phyloP scores from a whole-genome alignment of 2,329 filamentous ascomycete genomes.

The Cladophialophora exuberans region DNA sequence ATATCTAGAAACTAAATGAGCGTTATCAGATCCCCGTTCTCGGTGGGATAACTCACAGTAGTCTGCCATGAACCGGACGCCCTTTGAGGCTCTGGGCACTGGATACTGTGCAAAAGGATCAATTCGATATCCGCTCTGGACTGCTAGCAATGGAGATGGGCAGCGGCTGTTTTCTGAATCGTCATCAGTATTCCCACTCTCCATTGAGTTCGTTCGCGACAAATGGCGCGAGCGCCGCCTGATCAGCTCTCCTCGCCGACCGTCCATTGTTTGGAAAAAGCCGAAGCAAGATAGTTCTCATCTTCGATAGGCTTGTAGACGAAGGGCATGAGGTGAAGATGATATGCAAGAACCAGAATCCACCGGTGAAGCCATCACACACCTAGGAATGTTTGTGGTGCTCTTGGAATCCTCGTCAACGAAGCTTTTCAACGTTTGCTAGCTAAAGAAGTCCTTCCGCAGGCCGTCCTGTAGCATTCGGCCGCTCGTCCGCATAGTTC shows the following conservation, averaged over 20 bases:
- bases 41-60: constrained; percentile 15
- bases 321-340: neutral
- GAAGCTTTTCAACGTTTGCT: too few relatives aligned
- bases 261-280: constrained; percentile 1
- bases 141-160: constrained; percentile 19
- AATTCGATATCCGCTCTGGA: constrained; percentile 18
- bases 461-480: neutral
- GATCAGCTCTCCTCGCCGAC: constrained; percentile 8
- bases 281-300: neutral
- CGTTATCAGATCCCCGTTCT: neutral
- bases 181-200: constrained; percentile 14
- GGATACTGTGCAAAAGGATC: constrained; percentile 21
- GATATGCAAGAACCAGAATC: too few relatives aligned
- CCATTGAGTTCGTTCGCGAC: neutral
- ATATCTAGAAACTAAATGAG: constrained; percentile 9
- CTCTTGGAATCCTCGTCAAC: too few relatives aligned
- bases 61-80: constrained; percentile 21
- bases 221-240: constrained; percentile 3
- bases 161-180: constrained; percentile 24
- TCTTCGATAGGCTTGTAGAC: neutral
- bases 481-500: neutral
- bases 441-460: neutral
- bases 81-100: constrained; percentile 7
- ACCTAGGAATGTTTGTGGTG: too few relatives aligned
- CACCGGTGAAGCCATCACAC: too few relatives aligned